phyloP scores from a whole-genome alignment of 2,329 filamentous ascomycete genomes.

The Colletotrichum tanaceti region DNA sequence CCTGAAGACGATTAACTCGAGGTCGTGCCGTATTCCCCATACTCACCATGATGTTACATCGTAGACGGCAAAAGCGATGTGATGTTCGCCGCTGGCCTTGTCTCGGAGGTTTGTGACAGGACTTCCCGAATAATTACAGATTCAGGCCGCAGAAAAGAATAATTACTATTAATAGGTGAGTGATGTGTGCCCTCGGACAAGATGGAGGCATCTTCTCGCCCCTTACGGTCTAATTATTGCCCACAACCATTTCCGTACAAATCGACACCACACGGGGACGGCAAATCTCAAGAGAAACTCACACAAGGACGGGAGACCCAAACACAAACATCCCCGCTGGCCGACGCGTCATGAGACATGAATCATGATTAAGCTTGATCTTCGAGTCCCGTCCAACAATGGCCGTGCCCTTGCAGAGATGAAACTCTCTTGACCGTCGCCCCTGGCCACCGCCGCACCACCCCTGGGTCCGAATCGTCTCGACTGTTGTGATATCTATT shows the following conservation, averaged over 20 bases:
- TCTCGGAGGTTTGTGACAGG: too few species aligned
- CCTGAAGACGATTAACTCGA: too few species aligned
- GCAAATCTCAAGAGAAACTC: background rate
- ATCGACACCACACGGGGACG: slow-evolving; percentile 2
- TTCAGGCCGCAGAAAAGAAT: too few species aligned
- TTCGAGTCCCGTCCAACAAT: slow-evolving; percentile 9
- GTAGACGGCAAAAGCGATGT: too few species aligned
- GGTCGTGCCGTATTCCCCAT: too few species aligned
- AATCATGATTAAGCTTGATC: slow-evolving; percentile 37
- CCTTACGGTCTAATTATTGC: too few species aligned
- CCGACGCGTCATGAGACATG: slow-evolving; percentile 20
- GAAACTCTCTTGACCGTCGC: slow-evolving; percentile 15
- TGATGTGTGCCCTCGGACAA: too few species aligned
- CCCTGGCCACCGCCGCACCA: background rate
- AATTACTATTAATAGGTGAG: too few species aligned
- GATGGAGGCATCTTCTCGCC: background rate
- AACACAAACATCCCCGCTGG: slow-evolving; percentile 27
- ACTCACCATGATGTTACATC: too few species aligned
- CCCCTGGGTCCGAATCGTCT: slow-evolving; percentile 26
- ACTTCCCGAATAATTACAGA: too few species aligned
- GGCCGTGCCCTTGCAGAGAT: slow-evolving; percentile 1
- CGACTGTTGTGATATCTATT: slow-evolving; percentile 31
- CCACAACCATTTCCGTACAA: background rate
- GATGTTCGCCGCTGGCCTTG: too few species aligned
- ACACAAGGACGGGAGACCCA: background rate